Base-by-base conservation (phyloP, 441 rosid genomes). In the Aquilaria agallochum region DNA sequence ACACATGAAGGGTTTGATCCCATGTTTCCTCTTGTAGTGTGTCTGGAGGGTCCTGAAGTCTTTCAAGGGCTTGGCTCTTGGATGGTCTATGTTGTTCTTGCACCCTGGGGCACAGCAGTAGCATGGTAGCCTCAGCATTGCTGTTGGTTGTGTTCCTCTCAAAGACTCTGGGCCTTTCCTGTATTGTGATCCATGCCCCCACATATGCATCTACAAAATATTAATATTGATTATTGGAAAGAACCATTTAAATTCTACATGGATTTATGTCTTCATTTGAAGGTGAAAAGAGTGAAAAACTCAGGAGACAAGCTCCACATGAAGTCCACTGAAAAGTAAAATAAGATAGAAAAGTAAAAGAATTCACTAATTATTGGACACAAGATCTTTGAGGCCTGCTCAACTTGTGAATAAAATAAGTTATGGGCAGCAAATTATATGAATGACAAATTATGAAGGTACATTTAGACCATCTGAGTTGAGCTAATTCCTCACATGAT, bases 121-220 rank as follows among this genome's bases (percentile, higher is more conserved):
- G 70, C 99, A 95, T 1, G 99, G 97, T 2, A 95, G 83, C 78
- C 83, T 82, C 33, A 95, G 82, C 97, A 91, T 95, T n/a, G 86
- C 97, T 1, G 97, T 84, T 54, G 99, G 97, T 34, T 91, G 97
- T 27, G 97, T 91, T 65, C 97, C 97, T 55, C 96, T 80, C 5
- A 95, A 83, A 0, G 97, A 91, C 67, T 95, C 99, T 4, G 99
- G 97, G 33, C 99, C 99, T 75, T 86, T 95, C 63, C 97, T 72
- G 74, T 95, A 95, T 66, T 95, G 96, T 46, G 99, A 91, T 52
- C 99, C 99, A 67, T 95, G 99, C 55, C 99, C 99, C 99, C 99
- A 95, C 99, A 95, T 95, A 76, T 95, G 99, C 99, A 95, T 95
- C 99, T 94, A 56, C 74, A 54, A 11, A 2, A 0, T 36, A 36